Conservation (phyloP, 2,329 filamentous ascomycete genomes). For the Eutypella sp. region DNA sequence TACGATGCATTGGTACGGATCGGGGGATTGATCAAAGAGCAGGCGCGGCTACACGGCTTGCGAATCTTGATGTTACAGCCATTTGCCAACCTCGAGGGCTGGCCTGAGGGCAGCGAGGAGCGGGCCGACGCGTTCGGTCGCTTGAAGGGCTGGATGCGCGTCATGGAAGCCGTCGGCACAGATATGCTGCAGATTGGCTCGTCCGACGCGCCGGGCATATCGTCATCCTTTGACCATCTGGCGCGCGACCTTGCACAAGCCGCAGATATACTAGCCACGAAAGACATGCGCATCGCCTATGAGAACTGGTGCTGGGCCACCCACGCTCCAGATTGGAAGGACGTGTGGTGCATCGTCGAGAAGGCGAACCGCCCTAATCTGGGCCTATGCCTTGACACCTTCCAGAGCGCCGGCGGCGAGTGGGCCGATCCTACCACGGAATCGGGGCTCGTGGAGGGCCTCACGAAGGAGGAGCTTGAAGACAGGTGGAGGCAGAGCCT, state of each 20-base stretch:
- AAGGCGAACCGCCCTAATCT: slow-evolving; percentile 60
- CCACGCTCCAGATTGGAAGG: slow-evolving; percentile 61
- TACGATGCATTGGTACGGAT: slow-evolving; percentile 54
- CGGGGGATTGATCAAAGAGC: slow-evolving; percentile 46
- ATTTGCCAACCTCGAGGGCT: slow-evolving; percentile 74
- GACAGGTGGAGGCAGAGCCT: slow-evolving; percentile 49
- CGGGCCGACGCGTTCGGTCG: slow-evolving; percentile 58
- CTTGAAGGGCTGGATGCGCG: slow-evolving; percentile 61
- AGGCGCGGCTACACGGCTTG: slow-evolving; percentile 51
- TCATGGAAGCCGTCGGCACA: slow-evolving; percentile 66
- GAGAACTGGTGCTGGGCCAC: slow-evolving; percentile 84
- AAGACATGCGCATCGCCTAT: slow-evolving; percentile 61
- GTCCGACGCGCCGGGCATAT: slow-evolving; percentile 58
- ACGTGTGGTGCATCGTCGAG: slow-evolving; percentile 64
- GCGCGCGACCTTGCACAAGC: slow-evolving; percentile 59
- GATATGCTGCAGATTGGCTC: slow-evolving; percentile 66
- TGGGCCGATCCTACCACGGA: slow-evolving; percentile 66
- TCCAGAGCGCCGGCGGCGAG: slow-evolving; percentile 68
- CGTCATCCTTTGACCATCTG: slow-evolving; percentile 42
- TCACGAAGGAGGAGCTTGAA: slow-evolving; percentile 39
- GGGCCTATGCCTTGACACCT: slow-evolving; percentile 72
- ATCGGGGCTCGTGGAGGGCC: slow-evolving; percentile 51
- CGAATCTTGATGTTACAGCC: slow-evolving; percentile 69
- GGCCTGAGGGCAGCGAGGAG: slow-evolving; percentile 53
- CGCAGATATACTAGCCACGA: slow-evolving; percentile 54